Conservation (phyloP, 495 filamentous ascomycete genomes). For the Hypoxylon trugodes region DNA sequence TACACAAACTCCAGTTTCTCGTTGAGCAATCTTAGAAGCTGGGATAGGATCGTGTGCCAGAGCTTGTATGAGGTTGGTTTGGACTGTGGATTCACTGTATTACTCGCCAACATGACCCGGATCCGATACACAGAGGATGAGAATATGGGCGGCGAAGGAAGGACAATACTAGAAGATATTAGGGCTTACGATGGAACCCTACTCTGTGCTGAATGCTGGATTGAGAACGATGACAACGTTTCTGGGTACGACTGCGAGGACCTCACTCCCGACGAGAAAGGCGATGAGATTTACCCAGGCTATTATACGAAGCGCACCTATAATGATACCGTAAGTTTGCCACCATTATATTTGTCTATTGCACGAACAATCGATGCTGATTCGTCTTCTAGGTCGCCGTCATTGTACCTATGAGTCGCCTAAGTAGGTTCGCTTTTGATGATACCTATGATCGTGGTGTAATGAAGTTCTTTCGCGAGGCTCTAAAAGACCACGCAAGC, state of each 20-base stretch:
- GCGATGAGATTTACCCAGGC: conserved; percentile 17
- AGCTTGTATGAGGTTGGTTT: conserved; percentile 10
- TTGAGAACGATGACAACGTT: conserved; percentile 6
- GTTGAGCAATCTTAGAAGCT: conserved; percentile 50
- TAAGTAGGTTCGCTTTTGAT: neutral
- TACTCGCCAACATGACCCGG: conserved; percentile 20
- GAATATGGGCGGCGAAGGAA: neutral
- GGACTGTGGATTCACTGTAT: conserved; percentile 8
- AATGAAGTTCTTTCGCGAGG: neutral
- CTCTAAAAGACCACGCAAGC: neutral
- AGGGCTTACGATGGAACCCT: conserved; percentile 14
- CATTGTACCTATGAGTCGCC: neutral
- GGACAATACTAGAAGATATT: conserved; percentile 6
- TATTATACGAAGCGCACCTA: conserved; percentile 24
- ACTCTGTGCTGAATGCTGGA: neutral
- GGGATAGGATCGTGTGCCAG: conserved; percentile 45
- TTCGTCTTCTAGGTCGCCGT: conserved; percentile 9
- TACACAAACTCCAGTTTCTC: conserved; percentile 53
- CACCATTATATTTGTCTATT: neutral
- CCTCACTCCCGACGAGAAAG: conserved; percentile 10
- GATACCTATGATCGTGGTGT: neutral
- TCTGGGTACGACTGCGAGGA: too few relatives aligned
- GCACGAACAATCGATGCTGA: neutral
- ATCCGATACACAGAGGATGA: neutral
- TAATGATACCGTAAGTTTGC: conserved; percentile 21